phyloP scores from a whole-genome alignment of 2,329 filamentous ascomycete species.

The Arthroderma sp. region DNA sequence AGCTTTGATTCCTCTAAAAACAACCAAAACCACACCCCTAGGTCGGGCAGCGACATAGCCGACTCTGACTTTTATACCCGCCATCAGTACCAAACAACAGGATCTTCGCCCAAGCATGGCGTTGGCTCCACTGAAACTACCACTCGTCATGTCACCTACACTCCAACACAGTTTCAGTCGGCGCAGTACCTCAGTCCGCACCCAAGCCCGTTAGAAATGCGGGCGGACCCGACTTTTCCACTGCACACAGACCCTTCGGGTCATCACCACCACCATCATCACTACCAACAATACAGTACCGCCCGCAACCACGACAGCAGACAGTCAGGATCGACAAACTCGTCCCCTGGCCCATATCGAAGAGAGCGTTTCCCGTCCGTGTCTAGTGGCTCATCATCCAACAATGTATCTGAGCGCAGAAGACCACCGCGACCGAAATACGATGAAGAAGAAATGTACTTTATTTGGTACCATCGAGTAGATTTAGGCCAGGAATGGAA shows the following conservation, averaged over 20 bases:
- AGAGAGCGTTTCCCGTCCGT: conserved; percentile 30
- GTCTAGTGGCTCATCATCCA: conserved; percentile 26
- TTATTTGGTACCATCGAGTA: conserved; percentile 38
- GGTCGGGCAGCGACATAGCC: background rate
- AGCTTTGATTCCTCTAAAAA: background rate
- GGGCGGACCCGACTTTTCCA: background rate
- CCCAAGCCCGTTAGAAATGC: conserved; percentile 3
- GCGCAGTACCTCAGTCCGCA: conserved; percentile 4
- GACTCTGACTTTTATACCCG: conserved; percentile 4
- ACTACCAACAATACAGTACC: conserved; percentile 4
- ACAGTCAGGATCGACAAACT: conserved; percentile 16
- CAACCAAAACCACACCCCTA: background rate
- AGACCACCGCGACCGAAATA: conserved; percentile 34
- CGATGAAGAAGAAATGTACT: conserved; percentile 35
- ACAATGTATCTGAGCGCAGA: conserved; percentile 20
- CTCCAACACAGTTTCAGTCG: conserved; percentile 2
- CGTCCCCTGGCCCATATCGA: conserved; percentile 24
- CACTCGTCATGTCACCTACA: background rate
- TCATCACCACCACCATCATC: conserved; percentile 5
- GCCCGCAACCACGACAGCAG: conserved; percentile 1
- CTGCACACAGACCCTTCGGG: no score
- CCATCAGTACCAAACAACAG: conserved; percentile 1
- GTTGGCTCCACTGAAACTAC: background rate
- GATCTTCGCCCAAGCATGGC: background rate
- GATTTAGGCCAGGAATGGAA: conserved; percentile 36